Base-by-base conservation (phyloP, 768 basidiomycete species). In the Leccinellum albellum region DNA sequence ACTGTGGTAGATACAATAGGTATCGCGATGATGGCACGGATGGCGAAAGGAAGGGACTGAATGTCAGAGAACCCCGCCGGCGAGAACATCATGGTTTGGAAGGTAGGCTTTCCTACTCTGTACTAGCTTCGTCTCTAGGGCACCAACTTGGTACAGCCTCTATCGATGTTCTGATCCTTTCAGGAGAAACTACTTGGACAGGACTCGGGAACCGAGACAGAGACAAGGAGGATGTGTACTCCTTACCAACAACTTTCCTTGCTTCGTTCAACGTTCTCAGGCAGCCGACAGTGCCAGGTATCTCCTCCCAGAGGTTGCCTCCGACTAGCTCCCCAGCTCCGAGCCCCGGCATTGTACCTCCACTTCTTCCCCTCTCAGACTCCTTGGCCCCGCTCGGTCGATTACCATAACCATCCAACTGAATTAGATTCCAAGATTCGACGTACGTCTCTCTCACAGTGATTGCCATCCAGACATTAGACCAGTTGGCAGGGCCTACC, bases 81-180 rank as follows among this genome's bases (percentile, higher is more conserved):
- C 40, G 40, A 20, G 9, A 42, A 20, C 2, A 1, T 10, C 12
- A n/a, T 42, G 12, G n/a, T 40, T 20, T n/a, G 37, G n/a, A 20
- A n/a, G 40, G 28, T 37, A 40, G 37, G 37, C 45, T 61, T 50
- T 48, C 53, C 54, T 48, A 45, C 35, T 20, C 20, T 42, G 40
- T 7, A 28, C 46, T 44, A 31, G n/a, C 20, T 24, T 31, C 12
- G 59, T 62, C 50, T 56, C 63, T 49, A 62, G 12, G 64, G 58
- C 31, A 52, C 50, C 4, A 53, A n/a, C 15, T n/a, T n/a, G n/a
- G 35, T 55, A 61, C 63, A 61, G 64, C 63, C 55, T 49, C 56
- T 17, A 21, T n/a, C 40, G 40, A 20, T 42, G 10, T n/a, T 37
- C 35, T 37, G 35, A 37, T 37, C n/a, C 35, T 17, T 40, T 42